Evolutionary conservation across 2,329 filamentous ascomycete genomes (phyloP), one percentile per base, ranked within the genome.

Genomic region (Sporothrix schenckii): DNA sequence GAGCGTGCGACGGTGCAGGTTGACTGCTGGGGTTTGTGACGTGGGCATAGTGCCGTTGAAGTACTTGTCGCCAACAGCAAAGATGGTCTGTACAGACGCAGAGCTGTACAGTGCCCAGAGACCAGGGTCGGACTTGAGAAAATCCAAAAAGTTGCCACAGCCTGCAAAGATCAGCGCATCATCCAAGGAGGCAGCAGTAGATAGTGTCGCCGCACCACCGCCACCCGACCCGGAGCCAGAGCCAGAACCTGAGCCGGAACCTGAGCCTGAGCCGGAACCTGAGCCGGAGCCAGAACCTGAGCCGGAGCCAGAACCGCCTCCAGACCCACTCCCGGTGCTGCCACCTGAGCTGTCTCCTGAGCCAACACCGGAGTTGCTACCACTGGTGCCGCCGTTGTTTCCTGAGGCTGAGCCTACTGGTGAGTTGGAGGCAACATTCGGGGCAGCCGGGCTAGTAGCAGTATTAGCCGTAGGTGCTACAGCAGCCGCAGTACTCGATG

Each of bases 81-180:
- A 72, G 60, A 72, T 70, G 19, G 71, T 69, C 50, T 71, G 66
- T 30, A 63, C 54, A 11, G 69, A 39, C 7, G 71, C 47, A 24
- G 71, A 72, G 61, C 68, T 66, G 66, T 71, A 72, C 47, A 72
- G 61, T 3, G 69, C 66, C 34, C 53, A 72, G 10, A 72, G 58
- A 21, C 63, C 63, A 9, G 69, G 53, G 39, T 72, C 71, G n/a
- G 69, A 68, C 50, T 72, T 70, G 60, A 72, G 66, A 47, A 72
- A 72, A 3, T 49, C 67, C 4, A 72, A 61, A 39, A 72, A 72
- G 53, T 61, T 63, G 10, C 30, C 24, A 9, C 71, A 72, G 53
- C 71, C 69, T 2, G 71, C 71, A 58, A 72, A 72, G 19, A 67
- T 70, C 41, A 72, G 71, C 3, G 71, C 71, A 27, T 72, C 71